Base-by-base conservation (phyloP, 305 asterid species). In the Plantago coronopus region DNA sequence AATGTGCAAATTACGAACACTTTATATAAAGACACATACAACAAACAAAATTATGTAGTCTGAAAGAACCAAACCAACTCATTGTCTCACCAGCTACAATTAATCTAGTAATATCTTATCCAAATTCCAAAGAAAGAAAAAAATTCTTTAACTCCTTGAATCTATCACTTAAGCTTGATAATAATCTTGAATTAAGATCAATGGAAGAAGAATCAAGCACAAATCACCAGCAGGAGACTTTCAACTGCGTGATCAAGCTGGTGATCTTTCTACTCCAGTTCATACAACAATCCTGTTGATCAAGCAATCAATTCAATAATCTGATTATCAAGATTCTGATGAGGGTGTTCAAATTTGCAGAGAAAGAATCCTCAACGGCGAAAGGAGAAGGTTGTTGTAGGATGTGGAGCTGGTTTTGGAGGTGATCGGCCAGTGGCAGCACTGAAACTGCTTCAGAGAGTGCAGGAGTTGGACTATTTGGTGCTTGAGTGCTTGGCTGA, bases 401-500 rank as follows among this genome's bases (percentile, higher is more conserved):
- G 98, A 57, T 91, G 97, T 74, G 98, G 98, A 61, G 98, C 98
- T 70, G 98, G 98, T 48, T 91, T 91, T 40, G 85, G 96, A 59
- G 98, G 98, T 48, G 98, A 91, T 73, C 79, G 98, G 48, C 95
- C 97, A 49, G 38, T 72, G 38, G 97, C 98, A 29, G 97, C 98
- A 18, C 69, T 91, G 57, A 91, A 87, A 75, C 72, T 91, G 79
- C 91, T 91, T 61, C 84, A 75, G 55, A 80, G 91, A 74, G 97
- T 89, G 61, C 66, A 76, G 47, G 84, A 86, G 55, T 79, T 89
- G 49, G 88, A 91, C 70, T 91, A 91, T 75, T 68, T 88, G 48
- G 94, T 88, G 47, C 95, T 91, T 57, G 98, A 91, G 68, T 91
- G 98, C 83, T 80, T 88, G 58, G 98, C 98, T 62, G 98, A 91